Evolutionary conservation across 192 early-diverging fungal genomes (phyloP), one percentile per base, ranked within the genome.

Genomic region (Chytriomyces sp.): DNA sequence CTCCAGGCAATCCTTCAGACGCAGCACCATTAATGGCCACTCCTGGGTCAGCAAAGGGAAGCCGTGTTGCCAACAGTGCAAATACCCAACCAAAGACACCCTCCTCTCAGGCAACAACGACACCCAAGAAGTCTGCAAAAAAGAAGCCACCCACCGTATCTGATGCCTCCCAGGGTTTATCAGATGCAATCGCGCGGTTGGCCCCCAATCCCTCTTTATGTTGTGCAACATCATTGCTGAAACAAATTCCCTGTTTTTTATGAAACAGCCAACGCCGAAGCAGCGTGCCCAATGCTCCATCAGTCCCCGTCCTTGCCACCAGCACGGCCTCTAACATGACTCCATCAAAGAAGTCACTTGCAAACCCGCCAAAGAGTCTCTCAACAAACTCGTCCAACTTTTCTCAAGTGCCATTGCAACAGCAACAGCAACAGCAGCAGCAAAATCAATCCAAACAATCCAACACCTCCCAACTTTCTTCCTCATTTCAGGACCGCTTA

Each of bases 401-500:
- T 11, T 28, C 62, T 28, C 62, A 18, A 64, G 26, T 11, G 26
- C 16, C 28, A 28, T 28, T 28, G n/a, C 62, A 18, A 64, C 26
- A 28, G 28, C n/a, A 18, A 8, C 53, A 20, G 16, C 43, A 24
- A 5, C 66, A 46, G 62, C 53, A 20, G 16, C 43, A 24, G 44
- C 66, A 46, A 67, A 26, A 23, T 45, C 43, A 45, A 67, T 28
- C 26, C 35, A 26, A 67, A 67, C 66, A 11, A 46, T 28, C 62
- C 5, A 24, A 18, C 53, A 57, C 13, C 53, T 10, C 8, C 10
- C 45, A 11, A 13, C 61, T 73, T 8, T 28, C 60, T 11, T n/a
- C 45, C 35, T 63, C 72, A 10, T 46, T 24, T 20, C 45, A 16
- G 2, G 72, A 77, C 28, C 47, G 50, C 26, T 72, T 82, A 10